Base-by-base conservation (phyloP, 2,329 filamentous ascomycete species). In the Apiospora arundinis region DNA sequence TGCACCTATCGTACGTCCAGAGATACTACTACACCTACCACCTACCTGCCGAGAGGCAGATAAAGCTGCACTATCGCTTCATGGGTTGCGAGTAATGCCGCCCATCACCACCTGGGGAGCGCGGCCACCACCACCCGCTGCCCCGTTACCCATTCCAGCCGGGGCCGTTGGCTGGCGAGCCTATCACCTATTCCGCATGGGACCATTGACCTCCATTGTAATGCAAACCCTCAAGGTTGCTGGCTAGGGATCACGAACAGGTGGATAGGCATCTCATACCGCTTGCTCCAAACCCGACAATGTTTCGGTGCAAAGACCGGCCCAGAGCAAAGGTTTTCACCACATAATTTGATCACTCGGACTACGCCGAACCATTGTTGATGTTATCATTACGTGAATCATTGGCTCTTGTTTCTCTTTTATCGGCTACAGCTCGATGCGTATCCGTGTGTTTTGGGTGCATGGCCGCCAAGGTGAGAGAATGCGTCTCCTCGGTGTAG, bases 181-280 rank as follows among this genome's bases (percentile, higher is more conserved):
- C 56, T 40, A 3, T 63, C 12, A 18, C 56, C 56, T 40, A 3
- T 63, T n/a, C 56, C 32, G 32, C 32, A 63, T 63, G 56, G 56
- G 8, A 23, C 32, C 18, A 40, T 40, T 40, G 18, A 63, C 56
- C 56, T 63, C 56, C 32, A 63, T 37, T 60, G 52, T 63, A 63
- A 63, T 63, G 56, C 56, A 63, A n/a, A 63, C 56, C 56, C 28
- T 37, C 56, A 63, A 63, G 56, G 56, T n/a, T 63, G 56, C 28
- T 63, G 37, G 56, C 32, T 18, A 63, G 56, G 56, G 56, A 37
- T 63, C 56, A 63, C 56, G 56, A 63, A 63, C 56, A 40, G 18
- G 56, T 63, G 56, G 56, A 63, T 63, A 40, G 18, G 18, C 18
- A 40, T 63, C 32, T 63, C 56, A 63, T 63, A 63, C 32, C 56